Evolutionary conservation across 1,139 yeast genomes (phyloP), one percentile per base, ranked within the genome.

Genomic region (Yamadazyma trypodendri): DNA sequence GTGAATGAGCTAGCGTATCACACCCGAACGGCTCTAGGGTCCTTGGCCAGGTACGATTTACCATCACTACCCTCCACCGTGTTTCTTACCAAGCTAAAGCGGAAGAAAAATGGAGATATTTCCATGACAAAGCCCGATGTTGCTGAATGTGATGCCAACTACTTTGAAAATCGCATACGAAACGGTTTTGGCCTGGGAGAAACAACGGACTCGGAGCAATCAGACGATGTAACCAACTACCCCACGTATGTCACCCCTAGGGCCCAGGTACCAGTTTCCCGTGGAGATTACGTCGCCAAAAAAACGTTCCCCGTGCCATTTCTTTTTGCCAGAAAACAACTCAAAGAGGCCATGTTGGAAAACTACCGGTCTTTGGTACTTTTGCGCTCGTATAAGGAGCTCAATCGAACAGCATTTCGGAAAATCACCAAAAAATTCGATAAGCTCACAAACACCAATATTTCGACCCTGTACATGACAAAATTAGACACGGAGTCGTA

Each of bases 341-440:
- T 92, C 37, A 85, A 87, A 49, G 73, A 75, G 25, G 97, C 97
- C 0, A 61, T 87, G 11, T 66, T 82, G 40, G 97, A 90, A 53
- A 83, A 77, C 49, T 92, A 90, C 58, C 72, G 95, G 39, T 79
- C 86, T 8, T 65, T 92, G 43, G 89, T 90, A 46, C 68, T 92
- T 32, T 68, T 92, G 38, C 80, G 81, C 49, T 84, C 94, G 1
- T 92, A 81, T 56, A 73, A 87, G 45, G 72, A 81, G 31, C 61
- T 90, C 49, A 92, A 92, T 59, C 72, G 89, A 25, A 89, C 96
- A 0, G 98, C 95, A 0, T 80, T 90, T 51, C 75, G 96, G 40
- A 92, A 92, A 53, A 81, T 92, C 54, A 72, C 89, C 39, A 92
- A 92, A 55, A 92, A 92, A 59, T 89, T 78, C 55, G 98, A 92